Percentiles rank a stretch among this genome's conserved stretches.
phyloP scores from a whole-genome alignment of 352 stramenopile species.

The Pythium dissotocum region DNA sequence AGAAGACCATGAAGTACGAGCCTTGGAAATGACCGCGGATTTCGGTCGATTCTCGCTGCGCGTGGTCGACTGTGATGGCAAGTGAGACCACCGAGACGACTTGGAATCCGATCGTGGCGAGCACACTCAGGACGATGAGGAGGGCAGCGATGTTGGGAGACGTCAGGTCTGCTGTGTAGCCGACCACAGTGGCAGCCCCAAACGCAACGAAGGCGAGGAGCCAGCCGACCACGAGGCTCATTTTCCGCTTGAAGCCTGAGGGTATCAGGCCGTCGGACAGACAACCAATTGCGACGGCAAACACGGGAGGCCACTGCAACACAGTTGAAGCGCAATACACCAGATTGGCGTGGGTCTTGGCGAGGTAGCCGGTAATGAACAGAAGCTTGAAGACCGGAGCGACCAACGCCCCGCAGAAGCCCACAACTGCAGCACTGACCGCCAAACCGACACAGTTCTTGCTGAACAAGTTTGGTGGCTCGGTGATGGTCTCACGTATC shows the following conservation, averaged over 20 bases:
- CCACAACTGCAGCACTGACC: background rate
- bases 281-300: slow-evolving; percentile 50
- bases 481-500: background rate
- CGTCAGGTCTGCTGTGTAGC: background rate
- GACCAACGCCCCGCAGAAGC: slow-evolving; percentile 12
- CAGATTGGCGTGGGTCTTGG: background rate
- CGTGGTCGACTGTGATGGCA: slow-evolving; percentile 50
- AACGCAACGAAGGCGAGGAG: background rate
- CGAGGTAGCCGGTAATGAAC: slow-evolving; percentile 6
- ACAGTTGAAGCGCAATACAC: slow-evolving; percentile 5
- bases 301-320: slow-evolving; percentile 13
- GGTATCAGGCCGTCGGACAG: slow-evolving; percentile 55
- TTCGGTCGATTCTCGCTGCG: slow-evolving; percentile 45
- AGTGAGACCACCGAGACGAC: slow-evolving; percentile 44
- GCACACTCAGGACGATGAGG: background rate
- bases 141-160: background rate
- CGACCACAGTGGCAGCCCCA: background rate
- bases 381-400: slow-evolving; percentile 9
- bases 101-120: slow-evolving; percentile 9
- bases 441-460: slow-evolving; percentile 6
- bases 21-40: slow-evolving; percentile 45
- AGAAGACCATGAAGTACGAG: slow-evolving; percentile 43
- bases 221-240: slow-evolving; percentile 57
- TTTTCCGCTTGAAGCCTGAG: slow-evolving; percentile 51
- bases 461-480: slow-evolving; percentile 1